phyloP scores from a whole-genome alignment of 2,329 filamentous ascomycete species.

The Trichoderma sp. region DNA sequence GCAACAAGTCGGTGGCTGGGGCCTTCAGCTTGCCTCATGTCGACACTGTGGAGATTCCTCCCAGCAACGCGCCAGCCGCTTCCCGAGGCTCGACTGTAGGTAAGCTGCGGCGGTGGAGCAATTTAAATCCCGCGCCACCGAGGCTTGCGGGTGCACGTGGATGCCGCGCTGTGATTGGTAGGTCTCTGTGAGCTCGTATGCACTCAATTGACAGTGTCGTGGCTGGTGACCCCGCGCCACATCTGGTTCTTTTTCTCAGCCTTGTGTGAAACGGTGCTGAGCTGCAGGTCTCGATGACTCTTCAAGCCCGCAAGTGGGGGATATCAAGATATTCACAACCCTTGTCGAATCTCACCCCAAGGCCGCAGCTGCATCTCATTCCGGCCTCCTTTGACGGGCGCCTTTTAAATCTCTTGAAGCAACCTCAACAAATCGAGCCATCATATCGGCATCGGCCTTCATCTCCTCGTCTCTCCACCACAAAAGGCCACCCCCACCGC shows the following conservation, averaged over 20 bases:
- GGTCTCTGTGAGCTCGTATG: no score
- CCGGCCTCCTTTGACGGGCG: not conserved
- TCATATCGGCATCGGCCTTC: slow-evolving; percentile 4
- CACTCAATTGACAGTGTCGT: no score
- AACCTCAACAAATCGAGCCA: not conserved
- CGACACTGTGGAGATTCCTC: slow-evolving; percentile 32
- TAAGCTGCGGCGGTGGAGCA: slow-evolving; percentile 32
- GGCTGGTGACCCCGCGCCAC: slow-evolving; percentile 7
- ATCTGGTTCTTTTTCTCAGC: slow-evolving; percentile 4
- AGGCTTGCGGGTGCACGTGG: slow-evolving; percentile 27
- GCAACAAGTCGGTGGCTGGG: slow-evolving; percentile 34
- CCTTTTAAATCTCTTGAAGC: not conserved
- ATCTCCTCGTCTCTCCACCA: slow-evolving; percentile 4
- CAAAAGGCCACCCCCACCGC: not conserved
- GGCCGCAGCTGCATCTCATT: not conserved
- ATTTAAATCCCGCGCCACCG: slow-evolving; percentile 28
- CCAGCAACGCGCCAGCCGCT: slow-evolving; percentile 34
- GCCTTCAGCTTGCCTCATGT: slow-evolving; percentile 28
- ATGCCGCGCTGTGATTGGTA: not conserved
- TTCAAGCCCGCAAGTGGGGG: slow-evolving; percentile 13
- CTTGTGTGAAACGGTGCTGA: not conserved
- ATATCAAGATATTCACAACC: slow-evolving; percentile 21
- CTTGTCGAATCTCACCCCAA: slow-evolving; percentile 3
- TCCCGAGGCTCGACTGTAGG: slow-evolving; percentile 42
- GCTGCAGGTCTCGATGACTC: slow-evolving; percentile 16